phyloP scores from a whole-genome alignment of 192 early-diverging fungal genomes.

The Linnemannia exigua region DNA sequence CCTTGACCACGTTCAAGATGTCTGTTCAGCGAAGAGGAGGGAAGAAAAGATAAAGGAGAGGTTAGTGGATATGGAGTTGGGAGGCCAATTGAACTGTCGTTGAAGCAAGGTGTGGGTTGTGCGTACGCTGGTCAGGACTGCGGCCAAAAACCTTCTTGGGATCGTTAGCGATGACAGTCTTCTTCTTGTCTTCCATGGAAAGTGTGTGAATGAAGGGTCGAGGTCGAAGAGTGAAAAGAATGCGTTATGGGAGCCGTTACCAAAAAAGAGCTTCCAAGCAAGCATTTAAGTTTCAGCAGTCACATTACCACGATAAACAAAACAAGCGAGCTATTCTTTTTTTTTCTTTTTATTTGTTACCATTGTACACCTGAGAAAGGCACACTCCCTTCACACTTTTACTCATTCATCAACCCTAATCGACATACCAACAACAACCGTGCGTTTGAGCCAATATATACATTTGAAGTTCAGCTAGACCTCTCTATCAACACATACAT shows the following conservation, averaged over 20 bases:
- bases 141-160: conserved; percentile 58
- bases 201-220: neutral
- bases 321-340: conserved; percentile 15
- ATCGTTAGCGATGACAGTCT: conserved; percentile 27
- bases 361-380: neutral
- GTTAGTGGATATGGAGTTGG: neutral
- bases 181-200: conserved; percentile 35
- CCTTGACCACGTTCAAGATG: conserved; percentile 75
- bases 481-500: neutral
- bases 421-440: neutral
- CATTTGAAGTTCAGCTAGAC: neutral
- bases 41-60: neutral
- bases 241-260: neutral
- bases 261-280: neutral
- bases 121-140: conserved; percentile 66
- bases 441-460: neutral
- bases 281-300: conserved; percentile 3
- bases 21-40: conserved; percentile 33
- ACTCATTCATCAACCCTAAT: neutral
- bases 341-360: conserved; percentile 23
- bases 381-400: neutral
- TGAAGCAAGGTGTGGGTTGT: neutral
- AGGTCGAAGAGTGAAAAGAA: neutral
- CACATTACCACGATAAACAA: conserved; percentile 20
- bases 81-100: neutral